Evolutionary conservation across 106 monocot genomes (phyloP), one percentile per base, ranked within the genome.

Genomic region (Vanilla planifolia): DNA sequence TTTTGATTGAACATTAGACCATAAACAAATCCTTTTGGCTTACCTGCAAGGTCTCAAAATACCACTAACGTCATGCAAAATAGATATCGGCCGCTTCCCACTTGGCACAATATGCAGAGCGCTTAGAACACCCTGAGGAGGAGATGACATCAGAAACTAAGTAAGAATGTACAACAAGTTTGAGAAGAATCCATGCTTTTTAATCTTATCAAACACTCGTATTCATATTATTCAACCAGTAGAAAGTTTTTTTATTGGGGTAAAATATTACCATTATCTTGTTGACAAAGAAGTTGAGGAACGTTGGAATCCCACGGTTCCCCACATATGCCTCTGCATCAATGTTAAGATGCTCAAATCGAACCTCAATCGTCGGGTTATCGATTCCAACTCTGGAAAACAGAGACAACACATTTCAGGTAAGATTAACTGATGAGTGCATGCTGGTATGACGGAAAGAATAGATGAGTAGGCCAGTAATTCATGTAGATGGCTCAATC

Each of bases 301-400:
- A 24, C 4, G 84, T 84, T 2, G 84, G 79, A 62, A 79, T 3
- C 10, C 64, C 75, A 19, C 84, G 30, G 28, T 53, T 62, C 3
- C 84, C 84, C 15, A 79, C 68, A 55, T 72, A 69, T 3, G 71
- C 79, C 42, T 72, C 72, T 24, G 79, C 75, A 39, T 46, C 46
- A 1, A 84, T 65, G 42, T 63, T 72, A 35, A 84, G 53, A 27
- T 79, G n/a, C 63, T 84, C 75, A 37, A 61, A 75, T 9, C 84
- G 50, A 13, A 84, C 84, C 39, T 84, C 79, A 34, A 84, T 84
- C 4, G 75, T 79, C 17, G 84, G 84, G 39, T 59, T 55, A 34
- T 84, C 84, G 19, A 84, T 79, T 15, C 84, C 79, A 23, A 84
- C 84, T 0, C 84, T 84, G 30, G 8, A 53, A 53, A 13, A 53